Evolutionary conservation across 139 green algal species (phyloP).

Genomic region (Eudorina sp.): DNA sequence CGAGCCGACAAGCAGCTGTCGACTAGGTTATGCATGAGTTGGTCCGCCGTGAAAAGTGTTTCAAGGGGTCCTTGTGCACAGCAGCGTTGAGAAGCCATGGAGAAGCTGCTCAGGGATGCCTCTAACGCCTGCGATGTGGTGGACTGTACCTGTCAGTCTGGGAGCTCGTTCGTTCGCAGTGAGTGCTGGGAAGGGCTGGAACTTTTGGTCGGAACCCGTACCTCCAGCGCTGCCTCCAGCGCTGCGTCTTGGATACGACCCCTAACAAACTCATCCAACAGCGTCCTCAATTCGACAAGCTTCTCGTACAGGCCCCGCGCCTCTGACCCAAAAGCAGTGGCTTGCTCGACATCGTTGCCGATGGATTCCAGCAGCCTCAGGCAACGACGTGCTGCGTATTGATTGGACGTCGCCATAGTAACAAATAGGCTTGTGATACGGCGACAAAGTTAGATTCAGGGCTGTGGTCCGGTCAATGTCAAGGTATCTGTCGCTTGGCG

Average conservation of each 20-base stretch:
- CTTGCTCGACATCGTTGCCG: background rate
- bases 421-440: too few relatives aligned
- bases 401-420: background rate
- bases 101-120: background rate
- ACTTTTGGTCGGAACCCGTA: background rate
- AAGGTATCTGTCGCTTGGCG: too few relatives aligned
- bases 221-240: constrained; percentile 6
- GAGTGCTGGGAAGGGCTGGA: background rate
- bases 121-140: background rate
- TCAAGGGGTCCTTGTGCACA: constrained; percentile 9
- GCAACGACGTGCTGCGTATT: background rate
- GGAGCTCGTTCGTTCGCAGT: too few relatives aligned
- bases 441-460: too few relatives aligned
- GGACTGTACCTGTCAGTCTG: too few relatives aligned
- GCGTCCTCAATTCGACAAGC: background rate
- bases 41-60: constrained; percentile 17
- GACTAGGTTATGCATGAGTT: background rate
- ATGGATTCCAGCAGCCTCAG: background rate
- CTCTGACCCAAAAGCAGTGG: background rate
- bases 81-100: background rate
- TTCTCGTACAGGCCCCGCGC: background rate
- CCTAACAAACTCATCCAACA: background rate
- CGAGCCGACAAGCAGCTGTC: background rate
- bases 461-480: too few relatives aligned
- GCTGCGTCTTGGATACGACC: background rate